Conservation (phyloP, 352 stramenopile species). For the Pythium rhizo-oryzae region DNA sequence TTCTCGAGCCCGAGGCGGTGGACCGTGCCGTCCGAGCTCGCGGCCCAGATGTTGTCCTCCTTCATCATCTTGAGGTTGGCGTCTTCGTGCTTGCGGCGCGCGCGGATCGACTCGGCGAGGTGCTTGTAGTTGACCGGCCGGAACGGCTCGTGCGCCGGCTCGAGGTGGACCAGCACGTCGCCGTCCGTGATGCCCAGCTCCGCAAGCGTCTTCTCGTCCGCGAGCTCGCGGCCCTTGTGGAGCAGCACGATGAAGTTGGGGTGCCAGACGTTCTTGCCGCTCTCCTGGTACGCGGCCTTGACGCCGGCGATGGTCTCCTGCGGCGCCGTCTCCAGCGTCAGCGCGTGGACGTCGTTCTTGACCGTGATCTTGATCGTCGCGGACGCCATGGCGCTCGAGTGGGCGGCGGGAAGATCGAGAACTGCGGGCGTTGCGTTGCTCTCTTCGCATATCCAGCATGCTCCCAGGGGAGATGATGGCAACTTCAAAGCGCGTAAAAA, state of each 20-base stretch:
- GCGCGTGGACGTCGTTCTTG: conserved; percentile 75
- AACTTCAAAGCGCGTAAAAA: conserved; percentile 39
- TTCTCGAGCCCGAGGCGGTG: conserved; percentile 84
- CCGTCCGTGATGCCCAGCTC: conserved; percentile 75
- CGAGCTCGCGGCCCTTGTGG: conserved; percentile 85
- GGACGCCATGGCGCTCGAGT: conserved; percentile 6
- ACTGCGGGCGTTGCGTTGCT: not conserved
- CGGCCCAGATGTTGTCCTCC: conserved; percentile 90
- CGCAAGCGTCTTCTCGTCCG: conserved; percentile 85
- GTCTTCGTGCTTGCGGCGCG: conserved; percentile 78
- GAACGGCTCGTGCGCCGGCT: conserved; percentile 86
- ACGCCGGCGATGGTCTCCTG: conserved; percentile 78
- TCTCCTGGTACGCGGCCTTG: conserved; percentile 85
- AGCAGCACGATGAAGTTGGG: conserved; percentile 83
- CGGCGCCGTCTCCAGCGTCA: conserved; percentile 69
- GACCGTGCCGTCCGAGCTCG: conserved; percentile 75
- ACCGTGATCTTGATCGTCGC: conserved; percentile 78
- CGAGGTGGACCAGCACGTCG: conserved; percentile 86
- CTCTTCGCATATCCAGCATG: conserved; percentile 23
- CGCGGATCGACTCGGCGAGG: conserved; percentile 79
- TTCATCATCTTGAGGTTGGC: conserved; percentile 85
- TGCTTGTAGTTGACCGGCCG: conserved; percentile 86
- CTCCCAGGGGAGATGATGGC: too few species aligned
- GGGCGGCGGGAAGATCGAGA: conserved; percentile 14
- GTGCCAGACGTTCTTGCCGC: conserved; percentile 60